Conservation (phyloP, 805 yeast species). For the Metschnikowia proteae region DNA sequence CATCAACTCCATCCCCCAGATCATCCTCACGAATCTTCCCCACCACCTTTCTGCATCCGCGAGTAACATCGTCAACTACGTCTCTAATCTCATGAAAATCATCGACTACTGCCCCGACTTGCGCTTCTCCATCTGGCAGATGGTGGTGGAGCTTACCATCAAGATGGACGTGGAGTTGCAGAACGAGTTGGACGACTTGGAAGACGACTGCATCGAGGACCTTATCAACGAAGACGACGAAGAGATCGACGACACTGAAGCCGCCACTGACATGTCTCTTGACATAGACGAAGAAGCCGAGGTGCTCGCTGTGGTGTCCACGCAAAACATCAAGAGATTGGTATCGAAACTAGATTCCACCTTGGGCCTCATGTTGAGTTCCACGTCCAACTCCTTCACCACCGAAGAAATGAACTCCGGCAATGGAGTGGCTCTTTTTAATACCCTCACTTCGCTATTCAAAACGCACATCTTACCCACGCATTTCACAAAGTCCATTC, state of each 20-base stretch:
- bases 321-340: constrained; percentile 48
- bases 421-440: constrained; percentile 64
- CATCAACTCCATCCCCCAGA: constrained; percentile 56
- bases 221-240: constrained; percentile 45
- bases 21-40: constrained; percentile 65
- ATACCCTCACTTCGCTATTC: constrained; percentile 71
- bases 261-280: constrained; percentile 17
- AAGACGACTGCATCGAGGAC: constrained; percentile 61
- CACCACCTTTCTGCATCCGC: constrained; percentile 63
- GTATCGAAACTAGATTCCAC: constrained; percentile 71
- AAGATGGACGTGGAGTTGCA: constrained; percentile 90
- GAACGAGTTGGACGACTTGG: constrained; percentile 80
- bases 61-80: constrained; percentile 55
- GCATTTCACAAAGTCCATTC: constrained; percentile 84
- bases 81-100: constrained; percentile 56
- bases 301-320: constrained; percentile 32
- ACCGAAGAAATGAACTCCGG: constrained; percentile 52
- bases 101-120: constrained; percentile 73
- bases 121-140: constrained; percentile 71
- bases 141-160: constrained; percentile 74
- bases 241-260: constrained; percentile 33
- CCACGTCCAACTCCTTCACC: constrained; percentile 48
- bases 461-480: constrained; percentile 84
- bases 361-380: constrained; percentile 52
- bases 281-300: constrained; percentile 20